Percentiles rank a stretch among this genome's conserved stretches.
Evolutionary conservation across 1,139 yeast species (phyloP).

Genomic region (Candida smagusa): DNA sequence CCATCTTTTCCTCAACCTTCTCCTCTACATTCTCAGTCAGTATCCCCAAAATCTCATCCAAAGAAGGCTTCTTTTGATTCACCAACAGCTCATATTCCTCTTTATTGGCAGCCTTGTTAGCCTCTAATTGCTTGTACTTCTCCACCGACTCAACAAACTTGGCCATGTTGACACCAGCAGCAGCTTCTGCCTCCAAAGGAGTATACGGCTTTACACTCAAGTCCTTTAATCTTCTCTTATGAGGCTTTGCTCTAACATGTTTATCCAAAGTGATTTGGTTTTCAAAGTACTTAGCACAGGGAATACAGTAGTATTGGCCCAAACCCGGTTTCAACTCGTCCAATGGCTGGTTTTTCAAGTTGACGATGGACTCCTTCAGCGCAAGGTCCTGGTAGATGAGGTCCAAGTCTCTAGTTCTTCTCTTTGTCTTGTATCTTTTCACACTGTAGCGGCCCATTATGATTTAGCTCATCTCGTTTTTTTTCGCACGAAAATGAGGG

Average conservation of each 20-base stretch:
- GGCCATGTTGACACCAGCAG: constrained; percentile 71
- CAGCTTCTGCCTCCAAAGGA: constrained; percentile 85
- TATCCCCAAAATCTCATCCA: constrained; percentile 39
- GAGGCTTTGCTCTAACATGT: constrained; percentile 74
- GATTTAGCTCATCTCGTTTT: constrained; percentile 11
- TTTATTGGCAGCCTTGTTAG: constrained; percentile 37
- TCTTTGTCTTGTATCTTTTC: constrained; percentile 68
- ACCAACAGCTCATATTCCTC: constrained; percentile 33
- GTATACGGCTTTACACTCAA: constrained; percentile 80
- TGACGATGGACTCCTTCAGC: constrained; percentile 56
- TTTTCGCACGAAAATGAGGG: neutral
- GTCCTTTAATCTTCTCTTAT: constrained; percentile 80
- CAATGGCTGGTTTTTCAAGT: constrained; percentile 72
- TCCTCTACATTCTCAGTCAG: constrained; percentile 15
- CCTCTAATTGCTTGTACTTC: constrained; percentile 44
- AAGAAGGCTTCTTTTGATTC: constrained; percentile 37
- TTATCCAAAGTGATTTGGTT: constrained; percentile 68
- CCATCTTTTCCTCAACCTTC: constrained; percentile 8
- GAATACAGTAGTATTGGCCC: constrained; percentile 92
- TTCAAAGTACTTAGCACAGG: constrained; percentile 91
- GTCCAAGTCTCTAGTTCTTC: constrained; percentile 84
- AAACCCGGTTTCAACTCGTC: constrained; percentile 92
- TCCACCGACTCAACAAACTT: constrained; percentile 65
- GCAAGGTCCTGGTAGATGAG: constrained; percentile 75
- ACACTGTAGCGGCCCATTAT: constrained; percentile 85